These are phyloP conservation scores for Skeletonema grethae DNA, from an alignment of 108 stramenopile genomes.

Conservation along the genomic window DNA sequence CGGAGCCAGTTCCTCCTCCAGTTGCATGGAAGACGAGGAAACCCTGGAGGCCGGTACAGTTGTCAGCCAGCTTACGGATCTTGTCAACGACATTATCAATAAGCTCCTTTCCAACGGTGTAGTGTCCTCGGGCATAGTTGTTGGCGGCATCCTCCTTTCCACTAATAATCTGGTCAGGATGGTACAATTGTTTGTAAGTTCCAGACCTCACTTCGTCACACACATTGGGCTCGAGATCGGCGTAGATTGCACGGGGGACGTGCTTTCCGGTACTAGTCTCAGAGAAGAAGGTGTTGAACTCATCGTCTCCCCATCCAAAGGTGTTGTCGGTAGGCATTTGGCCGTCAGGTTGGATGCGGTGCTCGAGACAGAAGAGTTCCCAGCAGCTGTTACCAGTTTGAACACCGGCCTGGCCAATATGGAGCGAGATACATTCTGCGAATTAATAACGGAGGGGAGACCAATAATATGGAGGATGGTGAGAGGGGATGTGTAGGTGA, in stretches of 20 bases:
- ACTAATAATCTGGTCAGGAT: constrained; percentile 98
- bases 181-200: constrained; percentile 93
- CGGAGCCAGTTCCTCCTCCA: constrained; percentile 99
- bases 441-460: not conserved
- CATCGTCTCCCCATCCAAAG: constrained; percentile 79
- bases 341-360: constrained; percentile 96
- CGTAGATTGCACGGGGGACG: constrained; percentile 97
- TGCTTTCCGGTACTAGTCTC: constrained; percentile 97
- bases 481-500: not conserved
- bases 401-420: constrained; percentile 95
- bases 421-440: constrained; percentile 86
- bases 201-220: constrained; percentile 94
- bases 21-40: constrained; percentile 99
- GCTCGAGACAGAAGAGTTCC: constrained; percentile 98
- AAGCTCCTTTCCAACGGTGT: constrained; percentile 99
- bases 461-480: not conserved
- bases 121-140: constrained; percentile 99
- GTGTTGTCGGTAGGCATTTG: constrained; percentile 89
- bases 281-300: constrained; percentile 98
- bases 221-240: constrained; percentile 98
- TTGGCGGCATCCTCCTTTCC: constrained; percentile 99
- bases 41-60: constrained; percentile 99
- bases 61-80: constrained; percentile 98
- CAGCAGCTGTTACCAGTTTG: constrained; percentile 97
- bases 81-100: constrained; percentile 98